Percentiles rank a stretch among this genome's conserved stretches.
Conservation (phyloP, 2,329 filamentous ascomycete genomes). For the Claviceps purpurea region DNA sequence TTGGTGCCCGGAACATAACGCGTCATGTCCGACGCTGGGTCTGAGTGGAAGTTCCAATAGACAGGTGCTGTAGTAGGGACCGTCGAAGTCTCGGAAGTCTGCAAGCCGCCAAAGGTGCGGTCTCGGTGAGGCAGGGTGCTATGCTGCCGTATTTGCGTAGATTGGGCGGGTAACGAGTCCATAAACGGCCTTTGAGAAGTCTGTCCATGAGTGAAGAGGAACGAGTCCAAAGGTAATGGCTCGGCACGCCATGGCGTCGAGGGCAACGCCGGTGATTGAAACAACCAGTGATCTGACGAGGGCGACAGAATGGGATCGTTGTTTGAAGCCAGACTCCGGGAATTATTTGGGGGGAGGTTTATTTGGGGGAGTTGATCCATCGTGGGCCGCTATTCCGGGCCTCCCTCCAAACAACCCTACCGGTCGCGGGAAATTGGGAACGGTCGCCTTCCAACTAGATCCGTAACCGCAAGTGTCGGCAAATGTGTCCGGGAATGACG, state of each 20-base stretch:
- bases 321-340: slow-evolving; percentile 11
- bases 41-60: not conserved
- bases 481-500: not conserved
- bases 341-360: slow-evolving; percentile 13
- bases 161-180: not conserved
- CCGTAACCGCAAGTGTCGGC: not conserved
- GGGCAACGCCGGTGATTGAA: slow-evolving; percentile 10
- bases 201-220: slow-evolving; percentile 1
- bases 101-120: slow-evolving; percentile 1
- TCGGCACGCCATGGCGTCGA: slow-evolving; percentile 13
- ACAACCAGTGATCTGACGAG: slow-evolving; percentile 13
- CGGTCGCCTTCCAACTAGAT: not conserved
- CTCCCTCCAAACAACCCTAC: not conserved
- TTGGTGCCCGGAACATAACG: not conserved
- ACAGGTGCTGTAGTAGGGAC: not conserved
- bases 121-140: slow-evolving; percentile 4
- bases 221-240: not conserved
- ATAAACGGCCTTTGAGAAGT: not conserved
- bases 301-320: slow-evolving; percentile 16
- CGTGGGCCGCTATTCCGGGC: not conserved
- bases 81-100: not conserved
- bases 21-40: not conserved
- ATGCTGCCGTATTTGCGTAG: slow-evolving; percentile 1
- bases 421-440: not conserved
- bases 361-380: slow-evolving; percentile 14